Conservation (phyloP, 805 yeast genomes). For the Brettanomyces anomalus region DNA sequence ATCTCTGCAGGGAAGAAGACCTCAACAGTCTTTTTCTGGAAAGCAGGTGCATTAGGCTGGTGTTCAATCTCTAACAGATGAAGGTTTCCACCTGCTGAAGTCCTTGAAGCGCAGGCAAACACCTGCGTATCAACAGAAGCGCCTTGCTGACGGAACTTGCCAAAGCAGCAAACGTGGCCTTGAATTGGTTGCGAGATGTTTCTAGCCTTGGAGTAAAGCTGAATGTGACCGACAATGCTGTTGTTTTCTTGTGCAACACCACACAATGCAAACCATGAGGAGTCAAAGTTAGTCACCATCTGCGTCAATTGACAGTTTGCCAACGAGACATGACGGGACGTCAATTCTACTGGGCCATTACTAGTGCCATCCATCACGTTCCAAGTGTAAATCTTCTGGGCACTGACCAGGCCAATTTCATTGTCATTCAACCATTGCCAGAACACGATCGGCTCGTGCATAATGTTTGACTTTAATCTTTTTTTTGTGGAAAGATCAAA, state of each 20-base stretch:
- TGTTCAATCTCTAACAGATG: slow-evolving; percentile 97
- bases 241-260: slow-evolving; percentile 94
- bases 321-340: slow-evolving; percentile 76
- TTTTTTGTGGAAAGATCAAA: slow-evolving; percentile 84
- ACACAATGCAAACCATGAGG: slow-evolving; percentile 89
- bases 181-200: slow-evolving; percentile 94
- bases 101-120: slow-evolving; percentile 87
- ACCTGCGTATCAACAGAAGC: slow-evolving; percentile 73
- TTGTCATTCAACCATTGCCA: slow-evolving; percentile 88
- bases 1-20: slow-evolving; percentile 97
- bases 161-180: slow-evolving; percentile 93
- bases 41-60: slow-evolving; percentile 72
- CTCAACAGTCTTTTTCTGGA: slow-evolving; percentile 83
- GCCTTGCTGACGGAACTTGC: slow-evolving; percentile 64
- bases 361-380: slow-evolving; percentile 74
- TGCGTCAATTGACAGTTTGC: slow-evolving; percentile 82
- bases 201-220: slow-evolving; percentile 79
- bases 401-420: slow-evolving; percentile 78
- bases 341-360: slow-evolving; percentile 70
- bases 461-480: slow-evolving; percentile 77
- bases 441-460: slow-evolving; percentile 82
- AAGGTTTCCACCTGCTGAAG: slow-evolving; percentile 73
- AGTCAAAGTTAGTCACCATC: slow-evolving; percentile 69
- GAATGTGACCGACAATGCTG: slow-evolving; percentile 93
- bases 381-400: slow-evolving; percentile 68